Conservation (phyloP, 257 asterid species). For the Apocynum venetum region DNA sequence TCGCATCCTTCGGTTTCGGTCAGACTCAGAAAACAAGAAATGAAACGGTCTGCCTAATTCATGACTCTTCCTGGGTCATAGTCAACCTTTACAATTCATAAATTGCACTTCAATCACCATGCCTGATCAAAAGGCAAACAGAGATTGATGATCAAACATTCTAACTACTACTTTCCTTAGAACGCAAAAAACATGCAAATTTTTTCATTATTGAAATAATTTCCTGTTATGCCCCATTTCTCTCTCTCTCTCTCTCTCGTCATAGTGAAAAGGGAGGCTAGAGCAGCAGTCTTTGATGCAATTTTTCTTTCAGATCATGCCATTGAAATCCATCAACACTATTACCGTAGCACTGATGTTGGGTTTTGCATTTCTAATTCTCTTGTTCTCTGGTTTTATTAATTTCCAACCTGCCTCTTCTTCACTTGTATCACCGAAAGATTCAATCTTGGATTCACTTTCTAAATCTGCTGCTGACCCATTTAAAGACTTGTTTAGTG, state of each 20-base stretch:
- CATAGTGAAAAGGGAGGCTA: neutral
- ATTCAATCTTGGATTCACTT: slow-evolving; percentile 10
- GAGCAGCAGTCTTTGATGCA: neutral
- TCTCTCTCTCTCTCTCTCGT: neutral
- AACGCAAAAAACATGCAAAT: neutral
- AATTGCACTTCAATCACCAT: neutral
- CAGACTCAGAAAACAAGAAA: neutral
- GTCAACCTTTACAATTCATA: neutral
- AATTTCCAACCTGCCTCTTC: slow-evolving; percentile 48
- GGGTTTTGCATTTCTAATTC: slow-evolving; percentile 39
- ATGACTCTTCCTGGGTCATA: neutral
- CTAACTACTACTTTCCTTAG: slow-evolving; percentile 2
- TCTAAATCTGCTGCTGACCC: slow-evolving; percentile 49
- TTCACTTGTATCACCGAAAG: slow-evolving; percentile 39
- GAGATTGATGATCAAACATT: neutral
- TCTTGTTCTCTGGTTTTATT: slow-evolving; percentile 48
- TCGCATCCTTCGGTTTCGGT: too few species aligned
- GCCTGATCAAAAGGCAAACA: neutral
- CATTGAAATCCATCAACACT: slow-evolving; percentile 51
- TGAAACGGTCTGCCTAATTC: neutral
- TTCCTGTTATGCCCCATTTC: neutral
- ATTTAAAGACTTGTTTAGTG: slow-evolving; percentile 53
- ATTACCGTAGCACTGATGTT: slow-evolving; percentile 49
- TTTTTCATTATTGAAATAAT: neutral
- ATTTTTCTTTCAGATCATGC: slow-evolving; percentile 37